phyloP scores from a whole-genome alignment of 164 flowering plant genomes.

The Stephania japonica region DNA sequence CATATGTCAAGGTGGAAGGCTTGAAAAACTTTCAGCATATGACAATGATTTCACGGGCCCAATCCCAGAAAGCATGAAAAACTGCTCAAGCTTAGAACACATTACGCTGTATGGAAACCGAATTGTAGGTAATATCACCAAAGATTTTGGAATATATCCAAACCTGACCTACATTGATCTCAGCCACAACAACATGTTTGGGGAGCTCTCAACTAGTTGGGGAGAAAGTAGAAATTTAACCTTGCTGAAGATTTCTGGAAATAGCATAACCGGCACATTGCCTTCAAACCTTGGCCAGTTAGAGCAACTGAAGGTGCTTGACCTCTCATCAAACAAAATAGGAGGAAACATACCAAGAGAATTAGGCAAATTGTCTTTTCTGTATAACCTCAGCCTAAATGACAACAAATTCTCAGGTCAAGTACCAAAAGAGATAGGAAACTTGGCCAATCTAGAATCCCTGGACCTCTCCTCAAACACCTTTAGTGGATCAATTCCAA shows the following conservation, averaged over 20 bases:
- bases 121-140: background rate
- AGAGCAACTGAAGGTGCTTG: background rate
- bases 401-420: background rate
- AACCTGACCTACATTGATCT: background rate
- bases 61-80: conserved; percentile 1
- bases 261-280: background rate
- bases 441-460: background rate
- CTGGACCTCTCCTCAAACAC: background rate
- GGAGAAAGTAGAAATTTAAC: conserved; percentile 1
- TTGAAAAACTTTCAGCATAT: background rate
- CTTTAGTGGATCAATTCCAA: background rate
- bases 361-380: background rate
- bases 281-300: background rate
- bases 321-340: background rate
- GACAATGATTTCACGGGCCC: background rate
- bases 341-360: background rate
- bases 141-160: background rate
- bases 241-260: background rate
- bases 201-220: background rate
- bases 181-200: background rate
- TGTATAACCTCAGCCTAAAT: background rate
- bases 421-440: background rate
- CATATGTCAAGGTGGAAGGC: background rate
- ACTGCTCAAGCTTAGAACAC: background rate
- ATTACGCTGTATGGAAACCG: background rate